phyloP scores from a whole-genome alignment of 2,329 filamentous ascomycete genomes.

The Pseudopyrenochaeta lycopersici region DNA sequence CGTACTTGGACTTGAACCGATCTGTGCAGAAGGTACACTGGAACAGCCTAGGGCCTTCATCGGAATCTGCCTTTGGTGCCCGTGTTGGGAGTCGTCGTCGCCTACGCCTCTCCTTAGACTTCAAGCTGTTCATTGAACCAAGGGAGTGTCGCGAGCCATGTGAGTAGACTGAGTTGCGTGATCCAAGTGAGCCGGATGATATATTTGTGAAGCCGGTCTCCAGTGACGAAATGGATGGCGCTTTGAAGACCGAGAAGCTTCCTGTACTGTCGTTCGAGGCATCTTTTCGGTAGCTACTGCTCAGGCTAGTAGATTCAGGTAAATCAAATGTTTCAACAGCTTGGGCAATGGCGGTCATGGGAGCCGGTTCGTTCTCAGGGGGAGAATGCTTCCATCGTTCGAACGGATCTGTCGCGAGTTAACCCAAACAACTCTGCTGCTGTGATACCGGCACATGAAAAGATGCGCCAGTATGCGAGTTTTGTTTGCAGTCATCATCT shows the following conservation, averaged over 20 bases:
- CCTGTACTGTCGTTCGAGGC: constrained; percentile 60
- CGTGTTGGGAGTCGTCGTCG: constrained; percentile 59
- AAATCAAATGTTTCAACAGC: constrained; percentile 59
- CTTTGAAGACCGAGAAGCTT: constrained; percentile 60
- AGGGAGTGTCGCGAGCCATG: constrained; percentile 65
- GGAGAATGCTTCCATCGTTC: constrained; percentile 76
- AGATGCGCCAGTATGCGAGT: constrained; percentile 5
- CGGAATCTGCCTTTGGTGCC: constrained; percentile 35
- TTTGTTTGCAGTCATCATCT: neutral
- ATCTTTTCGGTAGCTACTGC: constrained; percentile 56
- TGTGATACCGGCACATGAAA: constrained; percentile 17
- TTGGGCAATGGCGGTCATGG: constrained; percentile 69
- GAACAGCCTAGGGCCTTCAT: constrained; percentile 36
- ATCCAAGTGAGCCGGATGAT: constrained; percentile 63
- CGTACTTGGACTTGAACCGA: constrained; percentile 51
- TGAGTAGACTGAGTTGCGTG: constrained; percentile 65
- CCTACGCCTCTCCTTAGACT: constrained; percentile 65
- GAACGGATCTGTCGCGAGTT: constrained; percentile 66
- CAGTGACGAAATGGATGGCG: constrained; percentile 63
- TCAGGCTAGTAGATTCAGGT: constrained; percentile 41
- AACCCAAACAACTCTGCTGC: constrained; percentile 39
- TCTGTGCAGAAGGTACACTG: constrained; percentile 54
- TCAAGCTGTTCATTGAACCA: constrained; percentile 64
- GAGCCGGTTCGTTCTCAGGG: constrained; percentile 74
- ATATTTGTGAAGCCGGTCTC: constrained; percentile 60